phyloP scores from a whole-genome alignment of 1,139 yeast species.

The Spathaspora jeffriesii region DNA sequence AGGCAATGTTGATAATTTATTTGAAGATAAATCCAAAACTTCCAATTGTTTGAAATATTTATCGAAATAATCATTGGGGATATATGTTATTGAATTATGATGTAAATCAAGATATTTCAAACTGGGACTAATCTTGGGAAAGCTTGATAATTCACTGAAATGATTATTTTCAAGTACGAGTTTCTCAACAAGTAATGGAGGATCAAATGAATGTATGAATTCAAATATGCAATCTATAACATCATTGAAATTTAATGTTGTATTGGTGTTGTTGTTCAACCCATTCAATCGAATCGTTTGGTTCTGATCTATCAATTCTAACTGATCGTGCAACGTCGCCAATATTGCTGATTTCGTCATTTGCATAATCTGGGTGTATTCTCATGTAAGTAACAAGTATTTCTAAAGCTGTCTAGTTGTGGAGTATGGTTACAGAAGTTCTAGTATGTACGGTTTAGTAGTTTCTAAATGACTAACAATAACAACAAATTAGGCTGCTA shows the following conservation, averaged over 20 bases:
- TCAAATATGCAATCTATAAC: constrained; percentile 28
- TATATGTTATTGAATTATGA: constrained; percentile 51
- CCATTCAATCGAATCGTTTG: constrained; percentile 23
- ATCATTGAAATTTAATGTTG: constrained; percentile 13
- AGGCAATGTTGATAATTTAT: constrained; percentile 43
- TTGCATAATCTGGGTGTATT: not conserved
- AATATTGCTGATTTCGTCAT: constrained; percentile 7
- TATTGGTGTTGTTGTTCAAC: constrained; percentile 4
- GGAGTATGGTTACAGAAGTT: not conserved
- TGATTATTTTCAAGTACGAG: constrained; percentile 55
- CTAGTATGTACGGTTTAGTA: no score
- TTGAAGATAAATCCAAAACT: constrained; percentile 68
- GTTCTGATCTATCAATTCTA: constrained; percentile 22
- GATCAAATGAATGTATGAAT: constrained; percentile 23
- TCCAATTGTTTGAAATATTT: constrained; percentile 46
- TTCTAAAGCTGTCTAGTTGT: not conserved
- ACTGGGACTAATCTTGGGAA: constrained; percentile 41
- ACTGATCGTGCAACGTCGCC: constrained; percentile 22
- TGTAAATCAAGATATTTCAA: constrained; percentile 69
- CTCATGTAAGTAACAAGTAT: not conserved
- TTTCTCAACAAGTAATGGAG: constrained; percentile 47
- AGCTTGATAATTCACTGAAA: constrained; percentile 50
- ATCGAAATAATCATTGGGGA: constrained; percentile 43
- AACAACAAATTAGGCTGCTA: not conserved
- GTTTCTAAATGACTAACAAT: not conserved